Evolutionary conservation across 306 rosid species (phyloP).

Genomic region (Geum urbanum): DNA sequence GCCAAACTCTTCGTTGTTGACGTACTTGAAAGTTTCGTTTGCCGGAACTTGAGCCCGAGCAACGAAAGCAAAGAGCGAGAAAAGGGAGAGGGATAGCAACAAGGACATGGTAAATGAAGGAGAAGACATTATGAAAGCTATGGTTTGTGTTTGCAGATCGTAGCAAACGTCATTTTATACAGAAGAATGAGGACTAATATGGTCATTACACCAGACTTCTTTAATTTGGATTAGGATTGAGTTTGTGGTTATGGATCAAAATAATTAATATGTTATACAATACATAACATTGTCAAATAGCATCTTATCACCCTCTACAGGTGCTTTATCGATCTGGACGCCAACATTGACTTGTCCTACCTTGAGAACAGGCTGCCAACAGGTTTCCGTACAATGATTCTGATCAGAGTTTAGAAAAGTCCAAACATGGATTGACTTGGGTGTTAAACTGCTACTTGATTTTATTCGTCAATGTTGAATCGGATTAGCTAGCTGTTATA

Average conservation of each 20-base stretch:
- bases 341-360: neutral
- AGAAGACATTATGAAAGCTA: conserved; percentile 38
- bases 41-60: conserved; percentile 40
- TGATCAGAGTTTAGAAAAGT: neutral
- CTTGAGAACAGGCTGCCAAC: neutral
- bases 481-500: neutral
- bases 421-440: neutral
- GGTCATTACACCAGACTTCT: neutral
- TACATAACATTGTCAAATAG: neutral
- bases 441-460: no score
- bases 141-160: conserved; percentile 41
- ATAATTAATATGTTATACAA: no score
- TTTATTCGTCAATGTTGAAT: neutral
- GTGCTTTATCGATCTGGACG: neutral
- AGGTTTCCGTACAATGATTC: neutral
- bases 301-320: neutral
- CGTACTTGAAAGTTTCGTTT: conserved; percentile 38
- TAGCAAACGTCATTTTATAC: neutral
- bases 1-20: conserved; percentile 43
- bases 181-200: neutral
- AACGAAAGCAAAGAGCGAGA: conserved; percentile 18
- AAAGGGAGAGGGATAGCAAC: conserved; percentile 21
- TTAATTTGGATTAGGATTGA: neutral
- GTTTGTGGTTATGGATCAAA: neutral
- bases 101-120: conserved; percentile 16